Base-by-base conservation (phyloP, 2,329 filamentous ascomycete species). In the Hymenoscyphus albidus region DNA sequence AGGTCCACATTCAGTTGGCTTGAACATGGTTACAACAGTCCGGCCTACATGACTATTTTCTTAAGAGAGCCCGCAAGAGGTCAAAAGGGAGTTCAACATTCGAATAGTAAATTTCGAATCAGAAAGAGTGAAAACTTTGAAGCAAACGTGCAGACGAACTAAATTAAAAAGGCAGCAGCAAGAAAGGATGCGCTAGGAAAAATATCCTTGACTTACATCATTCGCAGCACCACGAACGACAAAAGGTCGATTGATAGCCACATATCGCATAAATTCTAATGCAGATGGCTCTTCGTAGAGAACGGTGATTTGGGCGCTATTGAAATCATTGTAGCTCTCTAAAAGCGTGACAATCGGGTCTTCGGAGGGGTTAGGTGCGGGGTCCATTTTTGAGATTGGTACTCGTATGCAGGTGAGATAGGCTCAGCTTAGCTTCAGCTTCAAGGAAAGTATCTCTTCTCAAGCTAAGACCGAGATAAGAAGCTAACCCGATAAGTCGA, bases 211-310 rank as follows among this genome's bases (percentile, higher is more conserved):
- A 48, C 58, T 60, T 27, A 60, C 58, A 42, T 81, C 76, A 0
- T 73, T 73, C 1, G 89, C 89, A 2, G 82, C 89, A 9, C 81
- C 78, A 44, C 88, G 82, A 35, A 93, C 79, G 2, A 94, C 84
- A 70, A 94, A 93, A 0, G 91, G 91, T 0, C 86, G 83, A 74
- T 94, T 95, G 42, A 80, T 82, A 16, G 88, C 83, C 22, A 93
- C 90, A 76, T 87, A 89, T 71, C 89, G 85, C 86, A 93, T 89
- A 74, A 94, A 94, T 73, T 93, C 88, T 5, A 95, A 82, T 0
- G 91, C 84, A 35, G 87, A 90, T 3, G 91, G 91, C 59, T 88
- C 85, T 54, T 84, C 80, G 14, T 79, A 55, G 2, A 93, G 80
- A 70, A 87, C 85, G 57, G 89, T 83, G 64, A 93, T 80, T 16